A percentile compares a stretch with the other conserved stretches of the same genome.
Evolutionary conservation across 768 basidiomycete species (phyloP).

Genomic region (Rhodotorula sphaerocarpa): DNA sequence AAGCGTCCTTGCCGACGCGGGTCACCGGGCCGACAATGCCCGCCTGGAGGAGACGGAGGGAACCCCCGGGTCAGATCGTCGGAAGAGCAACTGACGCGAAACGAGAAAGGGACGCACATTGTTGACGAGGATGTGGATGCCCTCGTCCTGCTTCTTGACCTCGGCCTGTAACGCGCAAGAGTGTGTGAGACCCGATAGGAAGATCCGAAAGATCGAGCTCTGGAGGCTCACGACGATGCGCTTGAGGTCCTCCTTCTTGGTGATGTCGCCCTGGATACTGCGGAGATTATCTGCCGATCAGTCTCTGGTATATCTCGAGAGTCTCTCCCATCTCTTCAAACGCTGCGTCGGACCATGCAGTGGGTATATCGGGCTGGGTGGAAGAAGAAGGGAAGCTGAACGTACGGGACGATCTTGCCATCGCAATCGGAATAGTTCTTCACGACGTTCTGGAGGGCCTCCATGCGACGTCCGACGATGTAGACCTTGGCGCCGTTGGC

Average conservation of each 20-base stretch:
- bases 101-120: slow-evolving; percentile 7
- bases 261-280: slow-evolving; percentile 24
- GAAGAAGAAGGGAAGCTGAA: neutral
- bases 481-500: slow-evolving; percentile 50
- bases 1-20: neutral
- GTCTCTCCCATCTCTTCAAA: too few relatives aligned
- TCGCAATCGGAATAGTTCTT: slow-evolving; percentile 5
- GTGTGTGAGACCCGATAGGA: too few relatives aligned
- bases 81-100: neutral
- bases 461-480: slow-evolving; percentile 28
- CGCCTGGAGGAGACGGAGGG: neutral
- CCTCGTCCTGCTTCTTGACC: slow-evolving; percentile 16
- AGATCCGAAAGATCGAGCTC: too few relatives aligned
- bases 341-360: too few relatives aligned
- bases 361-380: too few relatives aligned
- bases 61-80: neutral
- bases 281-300: too few relatives aligned
- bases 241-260: slow-evolving; percentile 18
- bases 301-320: neutral
- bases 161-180: too few relatives aligned
- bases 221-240: too few relatives aligned
- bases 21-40: slow-evolving; percentile 7
- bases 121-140: slow-evolving; percentile 25
- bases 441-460: slow-evolving; percentile 22
- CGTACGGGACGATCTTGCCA: slow-evolving; percentile 23